Conservation (phyloP, 73 alveolate species). For the Paraurostyla sp. region DNA sequence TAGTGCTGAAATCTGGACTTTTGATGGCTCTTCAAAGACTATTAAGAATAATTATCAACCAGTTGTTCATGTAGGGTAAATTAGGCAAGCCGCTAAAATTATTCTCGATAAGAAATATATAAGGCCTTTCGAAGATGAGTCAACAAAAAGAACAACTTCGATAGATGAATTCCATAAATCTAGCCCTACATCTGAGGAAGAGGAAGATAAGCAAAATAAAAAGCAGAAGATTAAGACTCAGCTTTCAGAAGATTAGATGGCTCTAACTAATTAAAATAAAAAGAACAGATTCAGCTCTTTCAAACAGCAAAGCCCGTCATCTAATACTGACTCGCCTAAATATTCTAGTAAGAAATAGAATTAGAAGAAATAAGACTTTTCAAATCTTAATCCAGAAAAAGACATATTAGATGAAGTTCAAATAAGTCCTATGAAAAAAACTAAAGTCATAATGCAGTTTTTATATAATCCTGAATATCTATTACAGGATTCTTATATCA, state of each 20-base stretch:
- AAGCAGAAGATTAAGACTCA: not conserved
- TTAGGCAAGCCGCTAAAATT: slow-evolving; percentile 89
- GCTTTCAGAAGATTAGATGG: slow-evolving; percentile 34
- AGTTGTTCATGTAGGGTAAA: slow-evolving; percentile 84
- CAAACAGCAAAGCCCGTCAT: not conserved
- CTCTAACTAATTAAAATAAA: not conserved
- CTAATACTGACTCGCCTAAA: not conserved
- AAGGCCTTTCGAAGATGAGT: not conserved
- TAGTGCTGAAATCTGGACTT: slow-evolving; percentile 91
- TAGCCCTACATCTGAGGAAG: not conserved
- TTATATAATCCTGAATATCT: slow-evolving; percentile 89
- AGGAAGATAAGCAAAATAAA: slow-evolving; percentile 44
- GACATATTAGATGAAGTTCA: not conserved
- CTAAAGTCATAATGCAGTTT: slow-evolving; percentile 72
- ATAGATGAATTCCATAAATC: slow-evolving; percentile 17
- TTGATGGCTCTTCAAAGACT: slow-evolving; percentile 81
- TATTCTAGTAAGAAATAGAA: not conserved
- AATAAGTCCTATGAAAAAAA: slow-evolving; percentile 45
- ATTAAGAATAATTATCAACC: slow-evolving; percentile 89
- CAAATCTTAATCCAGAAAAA: not conserved
- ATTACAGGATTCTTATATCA: slow-evolving; percentile 76
- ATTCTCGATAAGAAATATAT: slow-evolving; percentile 29
- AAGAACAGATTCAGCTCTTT: not conserved
- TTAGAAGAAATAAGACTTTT: not conserved
- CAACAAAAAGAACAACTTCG: slow-evolving; percentile 32